phyloP scores from a whole-genome alignment of 257 asterid species.

The Capsicum rhomboideum region DNA sequence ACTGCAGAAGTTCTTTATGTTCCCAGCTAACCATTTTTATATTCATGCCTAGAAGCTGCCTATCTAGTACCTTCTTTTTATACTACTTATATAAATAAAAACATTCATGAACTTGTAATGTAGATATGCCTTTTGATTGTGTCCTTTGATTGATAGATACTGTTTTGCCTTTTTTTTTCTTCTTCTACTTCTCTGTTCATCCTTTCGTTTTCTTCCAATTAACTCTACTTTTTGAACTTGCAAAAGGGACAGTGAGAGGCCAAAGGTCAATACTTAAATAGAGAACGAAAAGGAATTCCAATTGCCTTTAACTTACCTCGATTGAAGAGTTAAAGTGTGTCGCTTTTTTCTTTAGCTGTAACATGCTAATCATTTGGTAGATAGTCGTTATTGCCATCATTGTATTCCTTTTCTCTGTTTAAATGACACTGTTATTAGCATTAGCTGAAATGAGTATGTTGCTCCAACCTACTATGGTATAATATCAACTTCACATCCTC shows the following conservation, averaged over 20 bases:
- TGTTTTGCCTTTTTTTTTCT: not conserved
- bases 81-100: not conserved
- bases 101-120: not conserved
- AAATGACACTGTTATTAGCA: constrained; percentile 8
- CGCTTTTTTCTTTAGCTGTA: constrained; percentile 31
- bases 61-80: not conserved
- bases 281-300: constrained; percentile 30
- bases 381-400: constrained; percentile 15
- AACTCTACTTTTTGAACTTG: constrained; percentile 19
- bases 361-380: constrained; percentile 30
- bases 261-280: constrained; percentile 1
- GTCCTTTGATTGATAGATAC: not conserved
- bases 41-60: not conserved
- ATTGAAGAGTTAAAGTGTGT: constrained; percentile 38
- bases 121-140: not conserved
- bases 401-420: constrained; percentile 25
- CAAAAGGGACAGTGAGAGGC: not conserved
- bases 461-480: not conserved
- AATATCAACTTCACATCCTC: not conserved
- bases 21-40: constrained; percentile 5
- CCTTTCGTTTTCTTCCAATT: constrained; percentile 20
- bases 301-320: constrained; percentile 33
- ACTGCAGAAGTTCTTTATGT: constrained; percentile 1
- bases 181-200: constrained; percentile 13
- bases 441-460: not conserved